Evolutionary conservation across 371 early-diverging fungal genomes (phyloP), one percentile per base, ranked within the genome.

Genomic region (Rhizopus stolonifer): DNA sequence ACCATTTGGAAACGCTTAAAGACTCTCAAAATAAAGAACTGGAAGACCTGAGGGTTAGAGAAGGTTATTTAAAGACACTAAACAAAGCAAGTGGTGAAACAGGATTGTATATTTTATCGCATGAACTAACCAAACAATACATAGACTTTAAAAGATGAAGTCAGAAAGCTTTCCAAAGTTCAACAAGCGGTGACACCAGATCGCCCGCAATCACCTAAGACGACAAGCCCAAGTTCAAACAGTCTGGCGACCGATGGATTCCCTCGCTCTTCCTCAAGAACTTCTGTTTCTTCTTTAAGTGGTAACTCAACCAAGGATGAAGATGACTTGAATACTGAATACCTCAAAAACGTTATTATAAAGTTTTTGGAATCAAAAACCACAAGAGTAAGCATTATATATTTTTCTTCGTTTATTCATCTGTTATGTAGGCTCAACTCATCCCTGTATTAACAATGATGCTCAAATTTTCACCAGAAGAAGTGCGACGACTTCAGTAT

Each of bases 311-410:
- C 54, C 21, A 60, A 51, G 40, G 67, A 74, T 24, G 74, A 72
- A 18, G 85, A 82, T 25, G 77, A 71, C 48, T 65, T 88, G 39
- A 89, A 90, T 51, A 57, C 89, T n/a, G 93, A 94, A 63, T 95
- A 95, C 55, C 64, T 94, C 49, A 83, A 88, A 56, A 85, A 90
- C 52, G 86, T 95, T 9, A 61, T 95, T 40, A 64, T 95, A 38
- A 89, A 87, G 56, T 94, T 94, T 66, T 74, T 95, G 54, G 93
- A 94, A 67, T 79, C 82, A 45, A 88, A 83, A 61, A 83, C 86
- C 4, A 82, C 82, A 46, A 72, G 90, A 31, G 83, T 81, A 79
- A 65, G 13, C 1, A 56, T 11, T 25, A 52, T 34, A 36, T 13
- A 58, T 19, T 44, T 29, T 18, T 46, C 43, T 15, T 18, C 4